These are phyloP conservation scores for Alternaria solani DNA, from an alignment of 2,329 filamentous ascomycete genomes.

Conservation along the genomic window DNA sequence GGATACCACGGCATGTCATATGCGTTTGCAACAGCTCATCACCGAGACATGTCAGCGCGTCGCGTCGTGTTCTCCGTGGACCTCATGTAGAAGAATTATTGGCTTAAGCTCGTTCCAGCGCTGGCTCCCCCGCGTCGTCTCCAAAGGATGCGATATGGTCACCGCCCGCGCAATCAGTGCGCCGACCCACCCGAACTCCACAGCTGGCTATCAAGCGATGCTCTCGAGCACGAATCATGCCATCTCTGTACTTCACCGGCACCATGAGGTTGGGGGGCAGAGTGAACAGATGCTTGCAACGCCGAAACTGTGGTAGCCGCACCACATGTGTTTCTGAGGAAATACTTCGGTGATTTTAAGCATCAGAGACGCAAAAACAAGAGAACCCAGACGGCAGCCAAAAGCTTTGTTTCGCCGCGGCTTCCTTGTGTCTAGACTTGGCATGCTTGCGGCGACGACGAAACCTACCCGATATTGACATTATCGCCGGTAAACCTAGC, in stretches of 20 bases:
- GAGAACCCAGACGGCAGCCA: conserved; percentile 28
- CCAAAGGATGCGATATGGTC: conserved; percentile 12
- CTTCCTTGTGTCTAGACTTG: conserved; percentile 32
- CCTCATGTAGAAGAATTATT: conserved; percentile 1
- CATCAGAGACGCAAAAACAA: conserved; percentile 22
- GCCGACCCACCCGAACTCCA: conserved; percentile 21
- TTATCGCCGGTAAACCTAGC: conserved; percentile 27
- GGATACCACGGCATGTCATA: background rate
- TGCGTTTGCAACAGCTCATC: background rate
- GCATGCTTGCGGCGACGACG: conserved; percentile 19
- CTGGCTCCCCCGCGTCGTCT: conserved; percentile 2
- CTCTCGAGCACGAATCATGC: conserved; percentile 14
- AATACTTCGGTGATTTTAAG: conserved; percentile 4
- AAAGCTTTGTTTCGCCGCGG: conserved; percentile 35
- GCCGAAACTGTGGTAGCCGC: background rate
- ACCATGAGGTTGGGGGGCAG: background rate
- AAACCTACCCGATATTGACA: conserved; percentile 23
- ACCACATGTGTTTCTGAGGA: background rate
- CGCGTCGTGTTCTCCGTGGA: background rate
- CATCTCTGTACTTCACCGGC: background rate
- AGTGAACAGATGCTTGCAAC: background rate
- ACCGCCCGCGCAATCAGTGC: conserved; percentile 8
- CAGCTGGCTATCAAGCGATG: conserved; percentile 8
- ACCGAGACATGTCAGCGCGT: background rate
- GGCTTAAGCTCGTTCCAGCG: conserved; percentile 7